Base-by-base conservation (phyloP, 1,139 yeast species). In the Suzukiozyma palmioleophila region DNA sequence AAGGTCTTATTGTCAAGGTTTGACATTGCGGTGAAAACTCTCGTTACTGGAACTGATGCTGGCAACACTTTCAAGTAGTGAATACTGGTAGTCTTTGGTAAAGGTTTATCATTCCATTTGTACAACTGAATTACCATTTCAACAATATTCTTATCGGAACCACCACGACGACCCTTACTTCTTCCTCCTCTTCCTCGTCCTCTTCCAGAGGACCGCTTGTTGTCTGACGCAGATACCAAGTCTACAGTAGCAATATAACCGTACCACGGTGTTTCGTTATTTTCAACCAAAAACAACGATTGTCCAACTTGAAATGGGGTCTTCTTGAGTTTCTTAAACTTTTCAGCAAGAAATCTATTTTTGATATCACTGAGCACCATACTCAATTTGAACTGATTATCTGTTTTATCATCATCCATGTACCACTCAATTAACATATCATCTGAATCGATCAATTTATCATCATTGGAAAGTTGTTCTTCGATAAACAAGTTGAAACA, bases 1-100 rank as follows among this genome's bases (percentile, higher is more conserved):
- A 81, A 82, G 43, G 67, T 73, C 22, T 79, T 76, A 52, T 81
- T 80, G 30, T 69, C 70, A 26, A 81, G 65, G 38, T 75, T 67
- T 2, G 77, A 66, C 86, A 81, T 82, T 0, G 88, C 84, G 49
- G 73, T 70, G 52, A 81, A 64, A 3, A 79, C 79, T 55, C 89
- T 63, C 36, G 78, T 73, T 8, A 79, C 75, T 2, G 84, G 84
- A 5, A 79, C 75, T 7, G 84, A 75, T 10, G 81, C 80, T 0
- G 88, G 87, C 39, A 82, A 53, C 11, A 83, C 53, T 30, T 74
- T 76, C 46, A 79, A 62, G 39, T 53, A 50, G 41, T 62, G 56
- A 10, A 66, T 63, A 44, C 66, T 66, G 7, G 62, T 63, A 41
- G 56, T 39, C 46, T 37, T 61, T 39, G 86, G 87, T 39, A 81